Conservation (phyloP, 441 rosid genomes). For the Euphorbia corollata region DNA sequence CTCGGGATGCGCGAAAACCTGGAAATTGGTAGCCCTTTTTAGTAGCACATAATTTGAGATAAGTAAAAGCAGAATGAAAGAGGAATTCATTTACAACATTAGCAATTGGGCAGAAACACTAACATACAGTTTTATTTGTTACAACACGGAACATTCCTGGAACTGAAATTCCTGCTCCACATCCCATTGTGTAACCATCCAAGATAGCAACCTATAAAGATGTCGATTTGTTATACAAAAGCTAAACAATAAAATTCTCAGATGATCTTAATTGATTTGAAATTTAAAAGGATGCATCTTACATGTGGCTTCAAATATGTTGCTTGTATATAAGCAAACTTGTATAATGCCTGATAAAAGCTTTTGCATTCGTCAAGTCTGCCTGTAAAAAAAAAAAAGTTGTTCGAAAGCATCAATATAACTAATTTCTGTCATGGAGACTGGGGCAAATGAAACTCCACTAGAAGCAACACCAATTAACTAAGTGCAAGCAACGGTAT, state of each 20-base stretch:
- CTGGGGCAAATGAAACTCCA: background rate
- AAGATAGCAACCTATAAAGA: constrained; percentile 68
- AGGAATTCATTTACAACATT: background rate
- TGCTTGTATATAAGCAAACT: constrained; percentile 80
- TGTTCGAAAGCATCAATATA: constrained; percentile 19
- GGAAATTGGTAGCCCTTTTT: constrained; percentile 19
- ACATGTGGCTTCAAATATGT: constrained; percentile 92
- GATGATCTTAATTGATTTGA: constrained; percentile 13
- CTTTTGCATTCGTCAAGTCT: constrained; percentile 58
- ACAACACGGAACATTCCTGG: constrained; percentile 83
- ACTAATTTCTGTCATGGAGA: background rate
- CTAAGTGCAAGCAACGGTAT: background rate
- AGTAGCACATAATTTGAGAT: background rate
- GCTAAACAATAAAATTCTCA: background rate
- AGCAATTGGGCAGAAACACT: constrained; percentile 18
- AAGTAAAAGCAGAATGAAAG: constrained; percentile 4
- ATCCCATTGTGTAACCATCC: constrained; percentile 81
- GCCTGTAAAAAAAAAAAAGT: constrained; percentile 41
- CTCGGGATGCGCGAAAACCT: constrained; percentile 82
- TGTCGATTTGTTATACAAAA: background rate
- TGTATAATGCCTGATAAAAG: constrained; percentile 55
- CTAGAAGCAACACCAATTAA: background rate
- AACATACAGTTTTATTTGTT: constrained; percentile 83
- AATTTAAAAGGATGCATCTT: constrained; percentile 29
- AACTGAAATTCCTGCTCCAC: constrained; percentile 80